phyloP scores from a whole-genome alignment of 176 grass and related monocot species.

The Hordeum marinum region DNA sequence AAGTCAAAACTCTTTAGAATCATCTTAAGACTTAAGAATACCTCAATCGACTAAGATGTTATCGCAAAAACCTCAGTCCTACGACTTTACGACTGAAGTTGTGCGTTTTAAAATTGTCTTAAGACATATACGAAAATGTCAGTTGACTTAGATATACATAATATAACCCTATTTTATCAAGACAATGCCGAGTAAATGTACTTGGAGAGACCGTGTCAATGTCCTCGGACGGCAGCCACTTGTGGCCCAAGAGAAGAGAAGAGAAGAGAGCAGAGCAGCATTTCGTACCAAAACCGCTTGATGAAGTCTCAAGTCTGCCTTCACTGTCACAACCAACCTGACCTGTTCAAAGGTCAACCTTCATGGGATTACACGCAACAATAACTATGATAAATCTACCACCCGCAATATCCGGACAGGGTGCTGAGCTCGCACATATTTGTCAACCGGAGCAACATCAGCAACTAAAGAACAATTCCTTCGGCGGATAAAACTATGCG shows the following conservation, averaged over 20 bases:
- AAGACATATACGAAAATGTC: no score
- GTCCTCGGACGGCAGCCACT: neutral
- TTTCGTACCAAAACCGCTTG: neutral
- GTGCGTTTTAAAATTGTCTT: no score
- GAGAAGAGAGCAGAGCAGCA: neutral
- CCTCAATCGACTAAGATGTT: no score
- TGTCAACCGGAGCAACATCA: slow-evolving; percentile 11
- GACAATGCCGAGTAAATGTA: neutral
- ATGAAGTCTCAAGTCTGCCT: neutral
- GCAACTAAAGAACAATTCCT: neutral
- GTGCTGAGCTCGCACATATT: no score
- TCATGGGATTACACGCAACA: slow-evolving; percentile 6
- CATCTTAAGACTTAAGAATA: no score
- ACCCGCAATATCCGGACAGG: neutral
- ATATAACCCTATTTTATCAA: no score
- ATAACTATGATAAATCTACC: neutral
- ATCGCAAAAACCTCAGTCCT: no score
- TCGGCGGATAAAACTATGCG: slow-evolving; percentile 12
- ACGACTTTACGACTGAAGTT: no score
- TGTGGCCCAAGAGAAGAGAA: neutral
- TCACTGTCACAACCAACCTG: neutral
- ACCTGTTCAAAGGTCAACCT: slow-evolving; percentile 2
- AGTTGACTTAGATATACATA: no score
- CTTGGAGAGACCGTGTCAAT: neutral
- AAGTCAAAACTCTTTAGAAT: no score